Evolutionary conservation across 768 basidiomycete genomes (phyloP), one percentile per base, ranked within the genome.

Genomic region (Auriculariales sp.): DNA sequence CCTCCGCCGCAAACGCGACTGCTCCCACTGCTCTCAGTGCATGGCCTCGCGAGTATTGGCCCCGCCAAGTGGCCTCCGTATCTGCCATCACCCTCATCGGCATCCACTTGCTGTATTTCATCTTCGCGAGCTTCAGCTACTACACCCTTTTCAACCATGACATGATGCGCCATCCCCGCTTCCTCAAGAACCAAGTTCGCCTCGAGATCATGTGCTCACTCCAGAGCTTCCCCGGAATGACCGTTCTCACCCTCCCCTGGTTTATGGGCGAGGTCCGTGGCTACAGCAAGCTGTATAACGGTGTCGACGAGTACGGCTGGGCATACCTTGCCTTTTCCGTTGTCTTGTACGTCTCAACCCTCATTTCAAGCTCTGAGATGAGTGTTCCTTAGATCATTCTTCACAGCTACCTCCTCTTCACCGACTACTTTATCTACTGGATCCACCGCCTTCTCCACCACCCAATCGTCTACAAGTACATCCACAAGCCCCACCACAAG

Each of bases 401-500:
- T 30, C 31, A 58, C 49, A 83, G 81, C 52, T 92, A 85, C 72
- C 61, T 93, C 52, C 54, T 84, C 17, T 87, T 89, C 64, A 99
- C 94, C 15, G 95, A 99, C 65, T 87, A 90, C 57, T 70, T 74
- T 58, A 88, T 99, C 55, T 99, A 99, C 63, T 97, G 93, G 92
- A 71, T 94, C n/a, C 95, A 99, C 61, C 80, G 95, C 24, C 72
- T 74, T 66, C 71, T 94, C 49, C 95, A 99, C 61, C 69, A 83
- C 52, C 94, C 94, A 2, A 49, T 71, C 32, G 56, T 95, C 51
- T 99, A 99, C 73, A 98, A 94, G 63, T 67, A 72, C 50, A 58
- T 99, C 42, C 95, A 99, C 66, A 99, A 99, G 65, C 92, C 94
- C 1, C 95, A 99, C 63, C 95, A 99, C 74, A 93, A 88, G 66